Percentiles rank a stretch among this genome's conserved stretches.
These are phyloP conservation scores for Tetracentron sinense DNA, from an alignment of 164 flowering plant genomes.

Conservation along the genomic window DNA sequence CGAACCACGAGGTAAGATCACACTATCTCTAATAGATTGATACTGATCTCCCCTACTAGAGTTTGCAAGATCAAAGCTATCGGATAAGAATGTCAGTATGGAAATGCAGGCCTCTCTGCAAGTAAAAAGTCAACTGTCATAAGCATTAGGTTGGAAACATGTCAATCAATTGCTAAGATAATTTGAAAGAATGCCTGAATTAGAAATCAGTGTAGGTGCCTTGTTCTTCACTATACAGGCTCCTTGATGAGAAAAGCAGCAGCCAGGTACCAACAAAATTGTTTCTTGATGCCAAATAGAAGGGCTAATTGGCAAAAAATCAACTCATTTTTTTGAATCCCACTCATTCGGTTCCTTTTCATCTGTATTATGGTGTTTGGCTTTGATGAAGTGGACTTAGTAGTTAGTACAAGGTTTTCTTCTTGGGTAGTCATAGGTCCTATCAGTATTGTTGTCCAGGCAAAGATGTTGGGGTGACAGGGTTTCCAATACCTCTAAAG, in stretches of 20 bases:
- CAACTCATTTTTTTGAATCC: no score
- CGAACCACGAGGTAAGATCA: slow-evolving; percentile 82
- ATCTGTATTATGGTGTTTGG: neutral
- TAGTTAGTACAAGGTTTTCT: neutral
- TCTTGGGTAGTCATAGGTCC: neutral
- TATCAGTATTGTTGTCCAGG: neutral
- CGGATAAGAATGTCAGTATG: slow-evolving; percentile 83
- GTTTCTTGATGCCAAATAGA: neutral
- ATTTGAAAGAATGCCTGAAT: neutral
- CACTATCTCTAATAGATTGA: slow-evolving; percentile 55
- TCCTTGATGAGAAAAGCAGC: neutral
- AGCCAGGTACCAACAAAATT: no score
- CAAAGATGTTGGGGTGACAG: neutral
- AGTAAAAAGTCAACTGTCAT: slow-evolving; percentile 2
- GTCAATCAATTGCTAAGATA: neutral
- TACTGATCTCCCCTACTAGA: slow-evolving; percentile 50
- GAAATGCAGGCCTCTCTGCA: slow-evolving; percentile 97
- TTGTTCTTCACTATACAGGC: neutral
- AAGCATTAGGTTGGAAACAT: neutral
- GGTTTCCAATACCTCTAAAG: neutral
- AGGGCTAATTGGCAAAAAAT: no score
- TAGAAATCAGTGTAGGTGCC: neutral
- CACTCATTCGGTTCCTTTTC: no score
- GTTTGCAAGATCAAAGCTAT: slow-evolving; percentile 73
- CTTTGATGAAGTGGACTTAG: neutral